These are phyloP conservation scores for Verbascum thapsus DNA, from an alignment of 257 asterid genomes.

Conservation along the genomic window DNA sequence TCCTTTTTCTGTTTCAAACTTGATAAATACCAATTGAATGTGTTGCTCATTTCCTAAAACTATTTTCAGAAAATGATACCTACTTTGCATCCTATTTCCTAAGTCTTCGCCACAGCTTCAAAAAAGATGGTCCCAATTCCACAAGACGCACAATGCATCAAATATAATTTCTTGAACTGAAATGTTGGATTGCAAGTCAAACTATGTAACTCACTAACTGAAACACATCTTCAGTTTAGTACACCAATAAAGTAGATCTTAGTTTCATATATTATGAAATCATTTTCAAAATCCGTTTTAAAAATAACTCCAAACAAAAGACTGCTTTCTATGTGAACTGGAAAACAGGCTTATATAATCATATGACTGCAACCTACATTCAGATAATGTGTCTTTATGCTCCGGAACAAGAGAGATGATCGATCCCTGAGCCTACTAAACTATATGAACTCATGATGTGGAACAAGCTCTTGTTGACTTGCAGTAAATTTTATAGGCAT, in stretches of 20 bases:
- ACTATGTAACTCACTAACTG: not conserved
- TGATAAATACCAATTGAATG: not conserved
- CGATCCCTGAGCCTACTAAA: not conserved
- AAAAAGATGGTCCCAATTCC: not conserved
- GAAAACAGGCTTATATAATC: not conserved
- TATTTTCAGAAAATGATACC: not conserved
- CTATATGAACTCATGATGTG: not conserved
- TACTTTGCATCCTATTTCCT: not conserved
- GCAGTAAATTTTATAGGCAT: not conserved
- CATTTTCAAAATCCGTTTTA: not conserved
- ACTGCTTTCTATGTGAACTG: not conserved
- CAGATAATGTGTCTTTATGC: not conserved
- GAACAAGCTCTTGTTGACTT: not conserved
- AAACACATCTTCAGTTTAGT: not conserved
- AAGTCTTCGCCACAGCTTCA: not conserved
- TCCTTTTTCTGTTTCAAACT: too few species aligned
- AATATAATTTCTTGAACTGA: not conserved
- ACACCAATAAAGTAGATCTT: not conserved
- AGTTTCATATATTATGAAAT: not conserved
- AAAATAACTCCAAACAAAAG: not conserved
- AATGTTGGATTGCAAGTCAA: not conserved
- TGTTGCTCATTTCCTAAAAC: not conserved
- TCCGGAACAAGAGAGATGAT: constrained; percentile 4
- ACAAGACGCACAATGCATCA: not conserved
- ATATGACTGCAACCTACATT: too few species aligned